Conservation (phyloP, 2,329 filamentous ascomycete species). For the Aspergillus tubingensis region DNA sequence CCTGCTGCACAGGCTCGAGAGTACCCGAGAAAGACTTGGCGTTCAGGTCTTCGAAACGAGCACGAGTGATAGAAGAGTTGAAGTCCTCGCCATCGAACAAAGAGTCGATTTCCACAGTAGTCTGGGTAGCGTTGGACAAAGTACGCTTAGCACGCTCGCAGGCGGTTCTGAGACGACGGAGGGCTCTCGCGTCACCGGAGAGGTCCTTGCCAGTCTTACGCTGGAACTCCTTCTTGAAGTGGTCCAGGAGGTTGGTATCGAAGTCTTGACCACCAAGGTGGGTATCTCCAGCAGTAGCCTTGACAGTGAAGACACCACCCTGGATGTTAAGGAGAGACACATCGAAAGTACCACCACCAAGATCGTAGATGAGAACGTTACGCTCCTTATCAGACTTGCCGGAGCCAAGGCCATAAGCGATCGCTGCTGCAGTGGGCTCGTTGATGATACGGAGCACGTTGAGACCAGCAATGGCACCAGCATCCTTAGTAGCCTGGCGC, state of each 20-base stretch:
- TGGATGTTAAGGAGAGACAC: slow-evolving; percentile 98
- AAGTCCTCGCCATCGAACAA: slow-evolving; percentile 98
- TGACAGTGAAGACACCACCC: slow-evolving; percentile 98
- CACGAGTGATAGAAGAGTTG: slow-evolving; percentile 95
- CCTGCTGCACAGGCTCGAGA: slow-evolving; percentile 91
- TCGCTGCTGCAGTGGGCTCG: slow-evolving; percentile 97
- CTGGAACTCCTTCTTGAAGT: slow-evolving; percentile 95
- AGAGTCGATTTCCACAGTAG: slow-evolving; percentile 97
- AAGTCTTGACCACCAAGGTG: slow-evolving; percentile 96
- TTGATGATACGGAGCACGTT: slow-evolving; percentile 99
- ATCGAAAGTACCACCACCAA: slow-evolving; percentile 99
- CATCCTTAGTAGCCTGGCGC: slow-evolving; percentile 98
- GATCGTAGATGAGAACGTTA: slow-evolving; percentile 99
- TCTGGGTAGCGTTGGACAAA: slow-evolving; percentile 94
- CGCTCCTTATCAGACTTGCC: slow-evolving; percentile 97
- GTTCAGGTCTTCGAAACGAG: slow-evolving; percentile 98
- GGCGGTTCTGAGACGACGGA: slow-evolving; percentile 93
- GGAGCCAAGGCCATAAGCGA: slow-evolving; percentile 94
- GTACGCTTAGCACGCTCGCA: slow-evolving; percentile 99
- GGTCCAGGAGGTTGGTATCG: slow-evolving; percentile 90
- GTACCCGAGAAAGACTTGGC: slow-evolving; percentile 92
- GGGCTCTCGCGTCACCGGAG: slow-evolving; percentile 81
- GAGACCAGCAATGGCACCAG: slow-evolving; percentile 93
- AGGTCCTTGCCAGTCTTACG: slow-evolving; percentile 80
- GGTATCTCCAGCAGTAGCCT: slow-evolving; percentile 96